Evolutionary conservation across 176 grass and related monocot genomes (phyloP).

Genomic region (Oryza glumipatula): DNA sequence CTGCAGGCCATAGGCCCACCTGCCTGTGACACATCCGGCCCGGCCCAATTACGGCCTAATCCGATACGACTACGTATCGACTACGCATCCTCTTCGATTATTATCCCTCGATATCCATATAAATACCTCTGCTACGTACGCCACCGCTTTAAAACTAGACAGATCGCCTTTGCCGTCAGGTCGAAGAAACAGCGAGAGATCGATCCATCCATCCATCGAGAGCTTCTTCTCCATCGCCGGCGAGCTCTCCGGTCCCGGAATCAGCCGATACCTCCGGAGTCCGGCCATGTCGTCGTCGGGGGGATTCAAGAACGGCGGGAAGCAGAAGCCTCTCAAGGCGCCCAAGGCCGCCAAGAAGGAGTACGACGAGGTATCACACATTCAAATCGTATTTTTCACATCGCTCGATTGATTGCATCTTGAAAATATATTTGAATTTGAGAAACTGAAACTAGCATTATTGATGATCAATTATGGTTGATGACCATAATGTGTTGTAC

Average conservation of each 20-base stretch:
- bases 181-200: not conserved
- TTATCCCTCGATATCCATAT: no score
- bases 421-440: not conserved
- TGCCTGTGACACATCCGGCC: not conserved
- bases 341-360: conserved; percentile 38
- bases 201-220: not conserved
- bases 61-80: not conserved
- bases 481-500: not conserved
- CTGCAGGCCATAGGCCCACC: not conserved
- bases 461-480: not conserved
- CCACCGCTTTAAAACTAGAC: not conserved
- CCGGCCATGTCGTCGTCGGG: not conserved
- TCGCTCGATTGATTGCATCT: not conserved
- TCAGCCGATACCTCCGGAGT: not conserved
- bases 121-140: no score
- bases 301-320: conserved; percentile 41
- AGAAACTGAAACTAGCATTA: not conserved
- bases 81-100: no score
- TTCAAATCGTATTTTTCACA: no score
- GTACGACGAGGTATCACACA: conserved; percentile 46
- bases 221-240: not conserved
- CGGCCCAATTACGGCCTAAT: not conserved
- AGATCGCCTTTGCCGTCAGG: not conserved
- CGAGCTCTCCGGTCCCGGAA: not conserved
- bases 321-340: conserved; percentile 57